Evolutionary conservation across 164 flowering plant genomes (phyloP), one percentile per base, ranked within the genome.

Genomic region (Vitis cinerea): DNA sequence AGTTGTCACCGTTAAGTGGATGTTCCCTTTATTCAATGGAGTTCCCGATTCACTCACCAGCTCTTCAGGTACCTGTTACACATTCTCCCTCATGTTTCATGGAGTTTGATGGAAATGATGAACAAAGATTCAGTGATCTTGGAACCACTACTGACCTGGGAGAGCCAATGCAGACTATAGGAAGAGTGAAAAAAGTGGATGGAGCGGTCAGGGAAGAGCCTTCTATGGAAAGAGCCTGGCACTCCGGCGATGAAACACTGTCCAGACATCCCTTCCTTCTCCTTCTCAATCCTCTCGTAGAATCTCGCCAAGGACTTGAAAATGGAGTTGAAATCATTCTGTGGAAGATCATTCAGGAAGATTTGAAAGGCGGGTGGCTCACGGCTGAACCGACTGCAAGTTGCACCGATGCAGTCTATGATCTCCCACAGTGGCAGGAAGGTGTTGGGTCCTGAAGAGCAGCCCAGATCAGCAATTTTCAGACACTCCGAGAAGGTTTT

Each of bases 111-210:
- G 12, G 13, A 59, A 23, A 47, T 23, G 27, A 23, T 37, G 27
- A 23, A 23, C 27, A 23, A 23, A 1, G 27, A 23, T 23, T 23
- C 27, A 23, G 27, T 23, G 27, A 23, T 23, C 27, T 23, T 23
- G 27, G 27, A 23, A 3, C 7, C 44, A 37, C 53, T 44, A 2
- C 27, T 23, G 27, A 63, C 68, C 58, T 63, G 56, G 50, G 71
- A 69, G 17, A 49, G 64, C 72, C 72, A 68, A 5, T 61, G 71
- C 14, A 67, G 15, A 29, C 51, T 7, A n/a, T 67, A 68, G 9
- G 72, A 62, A 31, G 72, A 74, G 23, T 68, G 72, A 57, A 74
- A 16, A 10, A 68, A 63, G 8, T 74, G 59, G 4, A 74, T 47
- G 13, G n/a, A 57, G 37, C 23, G 19, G 29, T 13, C 14, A 4